A percentile compares a stretch with the other conserved stretches of the same genome.
These are phyloP conservation scores for Solanum arcanum DNA, from an alignment of 257 asterid species.

Conservation along the genomic window DNA sequence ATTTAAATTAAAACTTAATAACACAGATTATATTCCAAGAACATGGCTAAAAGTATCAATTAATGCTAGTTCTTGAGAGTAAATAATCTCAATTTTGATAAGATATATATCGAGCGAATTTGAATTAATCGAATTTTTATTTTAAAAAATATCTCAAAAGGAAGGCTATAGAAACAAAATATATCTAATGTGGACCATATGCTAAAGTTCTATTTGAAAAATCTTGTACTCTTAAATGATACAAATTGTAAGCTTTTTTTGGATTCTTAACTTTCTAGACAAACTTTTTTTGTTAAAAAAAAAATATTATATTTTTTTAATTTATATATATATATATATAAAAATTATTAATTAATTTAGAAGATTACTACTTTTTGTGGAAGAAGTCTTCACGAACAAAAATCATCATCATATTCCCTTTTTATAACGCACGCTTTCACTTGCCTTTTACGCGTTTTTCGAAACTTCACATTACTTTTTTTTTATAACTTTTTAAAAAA, in stretches of 20 bases:
- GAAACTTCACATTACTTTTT: conserved; percentile 1
- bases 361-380: conserved; percentile 14
- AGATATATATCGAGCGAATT: fast-evolving
- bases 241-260: conserved; percentile 22
- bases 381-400: conserved; percentile 45
- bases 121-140: neutral
- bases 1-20: neutral
- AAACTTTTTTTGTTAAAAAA: neutral
- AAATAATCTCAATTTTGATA: too few species aligned
- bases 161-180: neutral
- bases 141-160: neutral
- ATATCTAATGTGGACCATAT: conserved; percentile 9
- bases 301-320: too few species aligned
- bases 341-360: neutral
- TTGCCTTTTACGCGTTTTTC: conserved; percentile 73
- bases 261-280: conserved; percentile 17
- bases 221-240: conserved; percentile 17
- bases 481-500: neutral
- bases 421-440: conserved; percentile 84
- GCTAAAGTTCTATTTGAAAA: neutral
- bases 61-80: neutral
- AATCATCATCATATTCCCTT: conserved; percentile 56
- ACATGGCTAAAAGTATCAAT: neutral
- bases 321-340: neutral
- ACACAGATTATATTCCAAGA: neutral